A percentile compares a stretch with the other conserved stretches of the same genome.
Conservation (phyloP, 345 rosid species). For the Populus davidiana region DNA sequence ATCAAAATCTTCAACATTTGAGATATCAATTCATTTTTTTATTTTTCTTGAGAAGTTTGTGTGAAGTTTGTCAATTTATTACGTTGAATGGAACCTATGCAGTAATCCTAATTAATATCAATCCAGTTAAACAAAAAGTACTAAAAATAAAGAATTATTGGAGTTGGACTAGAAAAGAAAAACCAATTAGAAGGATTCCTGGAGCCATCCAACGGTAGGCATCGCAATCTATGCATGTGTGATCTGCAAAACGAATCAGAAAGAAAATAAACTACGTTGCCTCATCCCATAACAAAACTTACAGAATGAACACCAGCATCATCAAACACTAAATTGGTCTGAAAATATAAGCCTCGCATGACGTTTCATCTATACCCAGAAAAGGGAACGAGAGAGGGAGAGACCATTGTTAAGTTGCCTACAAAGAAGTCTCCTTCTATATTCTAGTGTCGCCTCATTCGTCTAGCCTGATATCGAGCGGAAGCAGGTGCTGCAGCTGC, state of each 20-base stretch:
- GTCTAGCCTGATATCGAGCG: background rate
- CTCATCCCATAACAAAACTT: background rate
- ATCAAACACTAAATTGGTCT: background rate
- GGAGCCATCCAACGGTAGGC: conserved; percentile 86
- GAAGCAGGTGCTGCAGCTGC: background rate
- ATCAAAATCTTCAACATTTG: background rate
- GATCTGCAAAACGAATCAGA: conserved; percentile 36
- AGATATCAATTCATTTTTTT: background rate
- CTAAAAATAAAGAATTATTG: background rate
- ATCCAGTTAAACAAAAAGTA: background rate
- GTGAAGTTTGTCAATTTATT: background rate
- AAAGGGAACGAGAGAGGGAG: background rate
- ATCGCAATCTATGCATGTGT: conserved; percentile 63
- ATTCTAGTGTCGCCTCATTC: conserved; percentile 43
- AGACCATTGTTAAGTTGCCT: conserved; percentile 24
- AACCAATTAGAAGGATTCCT: conserved; percentile 23
- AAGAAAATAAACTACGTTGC: background rate
- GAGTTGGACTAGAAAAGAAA: background rate
- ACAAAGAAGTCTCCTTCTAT: conserved; percentile 56
- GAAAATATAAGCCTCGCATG: background rate
- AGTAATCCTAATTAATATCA: background rate
- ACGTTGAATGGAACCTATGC: background rate
- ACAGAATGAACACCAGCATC: background rate
- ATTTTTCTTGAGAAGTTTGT: background rate
- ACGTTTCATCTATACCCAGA: background rate